A percentile compares a stretch with the other conserved stretches of the same genome.
These are phyloP conservation scores for Alliaria petiolata DNA, from an alignment of 345 rosid genomes.

Conservation along the genomic window DNA sequence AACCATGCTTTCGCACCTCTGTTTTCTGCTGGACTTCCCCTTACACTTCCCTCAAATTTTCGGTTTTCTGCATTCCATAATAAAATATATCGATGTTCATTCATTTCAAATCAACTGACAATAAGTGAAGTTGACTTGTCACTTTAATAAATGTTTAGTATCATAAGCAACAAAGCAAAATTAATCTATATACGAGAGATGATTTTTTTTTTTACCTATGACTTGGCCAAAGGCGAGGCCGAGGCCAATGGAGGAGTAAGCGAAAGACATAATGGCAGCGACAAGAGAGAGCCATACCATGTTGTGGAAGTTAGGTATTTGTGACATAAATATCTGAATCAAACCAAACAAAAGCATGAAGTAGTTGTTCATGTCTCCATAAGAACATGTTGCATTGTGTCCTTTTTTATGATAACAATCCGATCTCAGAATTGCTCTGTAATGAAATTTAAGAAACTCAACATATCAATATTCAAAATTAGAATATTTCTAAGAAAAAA, in stretches of 20 bases:
- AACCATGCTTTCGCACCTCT: slow-evolving; percentile 56
- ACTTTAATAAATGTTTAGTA: neutral
- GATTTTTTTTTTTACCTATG: neutral
- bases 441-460: neutral
- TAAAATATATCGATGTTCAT: neutral
- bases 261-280: slow-evolving; percentile 39
- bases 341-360: slow-evolving; percentile 60
- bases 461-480: neutral
- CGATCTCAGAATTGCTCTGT: slow-evolving; percentile 43
- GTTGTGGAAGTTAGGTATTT: slow-evolving; percentile 43
- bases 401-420: slow-evolving; percentile 59
- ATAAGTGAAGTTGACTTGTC: neutral
- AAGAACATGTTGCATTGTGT: slow-evolving; percentile 41
- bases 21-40: slow-evolving; percentile 54
- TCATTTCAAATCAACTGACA: neutral
- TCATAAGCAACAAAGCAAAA: neutral
- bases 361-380: slow-evolving; percentile 40
- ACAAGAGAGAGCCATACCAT: slow-evolving; percentile 37
- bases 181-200: neutral
- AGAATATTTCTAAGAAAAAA: neutral
- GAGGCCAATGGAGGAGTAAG: slow-evolving; percentile 35
- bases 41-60: slow-evolving; percentile 49
- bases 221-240: slow-evolving; percentile 29
- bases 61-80: slow-evolving; percentile 36
- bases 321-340: slow-evolving; percentile 40